Base-by-base conservation (phyloP, 2,329 filamentous ascomycete species). In the Exutisphaerella laricina region DNA sequence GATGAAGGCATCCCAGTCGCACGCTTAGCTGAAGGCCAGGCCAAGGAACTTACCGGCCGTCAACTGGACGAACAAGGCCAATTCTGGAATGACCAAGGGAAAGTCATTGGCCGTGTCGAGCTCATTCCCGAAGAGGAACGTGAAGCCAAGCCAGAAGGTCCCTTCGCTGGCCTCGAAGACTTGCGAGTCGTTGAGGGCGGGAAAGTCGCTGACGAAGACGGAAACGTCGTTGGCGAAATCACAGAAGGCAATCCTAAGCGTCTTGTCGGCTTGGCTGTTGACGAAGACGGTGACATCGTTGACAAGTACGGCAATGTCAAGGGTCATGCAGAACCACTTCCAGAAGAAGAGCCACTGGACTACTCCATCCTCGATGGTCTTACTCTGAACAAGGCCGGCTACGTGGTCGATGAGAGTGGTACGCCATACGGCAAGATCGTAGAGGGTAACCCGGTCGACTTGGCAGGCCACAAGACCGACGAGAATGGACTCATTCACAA, bases 271-370 rank as follows among this genome's bases (percentile, higher is more conserved):
- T 80, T 85, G 34, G 58, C 72, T 7, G 86, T 92, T 12, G 87
- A 94, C 45, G 82, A 87, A 50, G 86, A 92, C 51, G 87, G 87
- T 31, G 87, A 92, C 44, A 80, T 94, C 26, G 72, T 85, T 41
- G 87, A 92, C 70, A 81, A 80, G 62, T 88, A 74, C 51, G 78
- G 78, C 53, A 80, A 79, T 51, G 73, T 77, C 40, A 73, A 80
- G 58, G 78, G 77, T 12, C 50, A 53, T 33, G 52, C 77, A 45
- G 75, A 79, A 57, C 74, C 74, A 9, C 57, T 79, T 73, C 68
- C 71, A 46, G 66, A 66, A 40, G 76, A 55, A 37, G 48, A 53
- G 16, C 51, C 71, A 55, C 71, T 68, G 9, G 77, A 81, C 54
- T 66, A 79, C 22, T 78, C 75, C n/a, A 65, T 70, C 9, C 71